Evolutionary conservation across 768 basidiomycete species (phyloP), one percentile per base, ranked within the genome.

Genomic region (Brasilioporus rufonigricans): DNA sequence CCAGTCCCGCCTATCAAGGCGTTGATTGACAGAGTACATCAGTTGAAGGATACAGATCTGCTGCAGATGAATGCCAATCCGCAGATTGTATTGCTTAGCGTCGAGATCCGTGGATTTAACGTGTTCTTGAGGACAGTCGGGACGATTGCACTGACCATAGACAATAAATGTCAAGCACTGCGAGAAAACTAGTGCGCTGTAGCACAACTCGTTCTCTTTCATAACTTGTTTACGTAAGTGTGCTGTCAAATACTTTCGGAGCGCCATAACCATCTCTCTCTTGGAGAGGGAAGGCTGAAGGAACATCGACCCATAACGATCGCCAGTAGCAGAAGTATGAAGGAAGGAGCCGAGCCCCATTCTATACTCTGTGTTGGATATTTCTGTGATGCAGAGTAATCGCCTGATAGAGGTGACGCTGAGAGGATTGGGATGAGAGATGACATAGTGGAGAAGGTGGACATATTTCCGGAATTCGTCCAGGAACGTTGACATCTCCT

Each of bases 161-260:
- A n/a, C n/a, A n/a, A n/a, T n/a, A n/a, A n/a, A n/a, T n/a, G n/a
- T n/a, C n/a, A n/a, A 63, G n/a, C n/a, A n/a, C n/a, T n/a, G n/a
- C n/a, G n/a, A n/a, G n/a, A n/a, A n/a, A n/a, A n/a, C n/a, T n/a
- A 52, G 48, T 2, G 71, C 63, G 9, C 58, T 40, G 48, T 47
- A 61, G 50, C 76, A 77, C 3, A 61, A 36, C 5, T 64, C 51
- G n/a, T 75, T 71, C 58, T 78, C 73, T 29, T 64, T 61, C 3
- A 24, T 38, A 24, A 80, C 68, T 12, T 58, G 58, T 18, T 58
- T 41, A 24, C 56, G 45, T 3, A 82, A 62, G n/a, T n/a, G n/a
- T n/a, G n/a, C n/a, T n/a, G n/a, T n/a, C n/a, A n/a, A n/a, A n/a
- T n/a, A n/a, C n/a, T n/a, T 45, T 16, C 57, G 65, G 33, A 77